A percentile compares a stretch with the other conserved stretches of the same genome.
Conservation (phyloP, 2,329 filamentous ascomycete species). For the Incumbomyces delicatus region DNA sequence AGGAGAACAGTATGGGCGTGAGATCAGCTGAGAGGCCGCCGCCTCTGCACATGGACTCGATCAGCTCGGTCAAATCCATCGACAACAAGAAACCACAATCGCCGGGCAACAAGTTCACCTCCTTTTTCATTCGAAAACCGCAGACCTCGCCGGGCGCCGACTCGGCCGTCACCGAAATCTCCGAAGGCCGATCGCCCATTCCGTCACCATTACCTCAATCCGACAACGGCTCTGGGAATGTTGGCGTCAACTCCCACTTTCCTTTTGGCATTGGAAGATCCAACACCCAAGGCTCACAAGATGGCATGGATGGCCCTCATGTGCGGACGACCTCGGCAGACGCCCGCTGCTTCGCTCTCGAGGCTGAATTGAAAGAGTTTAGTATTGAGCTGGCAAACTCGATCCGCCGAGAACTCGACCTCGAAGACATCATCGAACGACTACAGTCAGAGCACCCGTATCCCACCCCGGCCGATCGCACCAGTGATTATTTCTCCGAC, state of each 20-base stretch:
- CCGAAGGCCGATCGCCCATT: conserved; percentile 50
- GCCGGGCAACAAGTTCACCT: conserved; percentile 49
- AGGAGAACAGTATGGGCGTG: conserved; percentile 31
- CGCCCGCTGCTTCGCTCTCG: conserved; percentile 51
- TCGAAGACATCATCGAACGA: conserved; percentile 86
- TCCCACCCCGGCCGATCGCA: conserved; percentile 45
- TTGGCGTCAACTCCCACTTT: conserved; percentile 9
- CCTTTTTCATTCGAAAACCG: conserved; percentile 59
- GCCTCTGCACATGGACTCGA: conserved; percentile 36
- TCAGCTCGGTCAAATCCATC: conserved; percentile 27
- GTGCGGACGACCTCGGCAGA: conserved; percentile 9
- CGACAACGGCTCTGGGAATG: conserved; percentile 25
- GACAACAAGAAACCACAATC: conserved; percentile 38
- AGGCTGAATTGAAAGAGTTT: conserved; percentile 88
- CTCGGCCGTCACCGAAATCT: conserved; percentile 54
- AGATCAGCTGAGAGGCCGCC: conserved; percentile 33
- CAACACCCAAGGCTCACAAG: conserved; percentile 43
- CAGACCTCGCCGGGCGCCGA: conserved; percentile 46
- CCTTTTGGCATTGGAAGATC: conserved; percentile 2
- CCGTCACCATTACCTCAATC: conserved; percentile 43
- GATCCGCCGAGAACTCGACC: conserved; percentile 88
- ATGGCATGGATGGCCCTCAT: conserved; percentile 37
- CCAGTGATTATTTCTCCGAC: conserved; percentile 97
- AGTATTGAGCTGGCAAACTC: conserved; percentile 85
- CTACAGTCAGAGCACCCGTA: conserved; percentile 65